phyloP scores from a whole-genome alignment of 2,329 filamentous ascomycete genomes.

The Thielaviopsis populi region DNA sequence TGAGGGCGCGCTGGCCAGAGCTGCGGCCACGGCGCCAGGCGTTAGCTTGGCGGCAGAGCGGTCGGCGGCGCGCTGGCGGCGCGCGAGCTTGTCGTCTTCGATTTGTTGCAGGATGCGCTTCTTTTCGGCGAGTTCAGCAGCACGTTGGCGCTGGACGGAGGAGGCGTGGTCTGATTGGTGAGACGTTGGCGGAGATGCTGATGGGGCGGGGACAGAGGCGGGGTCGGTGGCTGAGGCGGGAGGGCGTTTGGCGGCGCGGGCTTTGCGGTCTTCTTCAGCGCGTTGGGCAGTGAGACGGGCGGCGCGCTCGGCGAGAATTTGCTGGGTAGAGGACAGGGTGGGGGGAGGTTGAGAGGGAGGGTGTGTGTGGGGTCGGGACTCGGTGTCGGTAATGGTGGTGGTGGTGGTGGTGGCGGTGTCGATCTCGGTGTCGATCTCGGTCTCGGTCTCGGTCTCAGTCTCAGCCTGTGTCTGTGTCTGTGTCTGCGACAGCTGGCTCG shows the following conservation, averaged over 20 bases:
- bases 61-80: constrained; percentile 36
- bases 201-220: constrained; percentile 22
- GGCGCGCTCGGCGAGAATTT: constrained; percentile 37
- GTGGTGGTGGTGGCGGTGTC: constrained; percentile 15
- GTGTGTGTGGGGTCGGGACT: background rate
- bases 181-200: background rate
- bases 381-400: constrained; percentile 11
- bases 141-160: constrained; percentile 46
- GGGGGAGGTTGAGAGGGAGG: background rate
- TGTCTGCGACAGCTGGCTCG: constrained; percentile 11
- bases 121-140: constrained; percentile 42
- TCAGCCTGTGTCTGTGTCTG: constrained; percentile 10
- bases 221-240: constrained; percentile 18
- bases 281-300: constrained; percentile 30
- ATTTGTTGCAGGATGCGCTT: constrained; percentile 59
- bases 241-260: constrained; percentile 24
- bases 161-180: constrained; percentile 33
- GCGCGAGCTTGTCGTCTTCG: constrained; percentile 58
- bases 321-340: constrained; percentile 18
- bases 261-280: constrained; percentile 15
- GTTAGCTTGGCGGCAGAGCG: constrained; percentile 21
- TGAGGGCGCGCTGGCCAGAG: constrained; percentile 24
- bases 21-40: constrained; percentile 22
- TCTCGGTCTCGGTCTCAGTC: background rate
- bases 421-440: background rate